These are phyloP conservation scores for Potentilla sterilis DNA, from an alignment of 306 rosid genomes.

Conservation along the genomic window DNA sequence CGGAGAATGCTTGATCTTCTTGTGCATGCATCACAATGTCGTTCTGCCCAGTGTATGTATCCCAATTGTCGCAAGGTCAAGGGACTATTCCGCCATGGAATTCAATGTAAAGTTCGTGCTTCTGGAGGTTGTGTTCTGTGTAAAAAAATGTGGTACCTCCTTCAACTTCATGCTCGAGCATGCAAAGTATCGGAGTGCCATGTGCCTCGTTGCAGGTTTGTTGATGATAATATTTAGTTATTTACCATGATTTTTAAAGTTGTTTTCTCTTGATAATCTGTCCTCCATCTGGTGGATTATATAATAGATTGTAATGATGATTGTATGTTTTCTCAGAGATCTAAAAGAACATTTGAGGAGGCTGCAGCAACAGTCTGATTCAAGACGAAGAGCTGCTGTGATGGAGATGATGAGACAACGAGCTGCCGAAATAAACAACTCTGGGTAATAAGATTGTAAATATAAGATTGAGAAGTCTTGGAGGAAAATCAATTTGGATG, in stretches of 20 bases:
- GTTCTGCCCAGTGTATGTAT: constrained; percentile 81
- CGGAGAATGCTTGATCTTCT: constrained; percentile 94
- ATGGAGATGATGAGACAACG: constrained; percentile 99
- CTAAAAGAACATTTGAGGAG: constrained; percentile 89
- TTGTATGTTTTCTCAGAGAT: constrained; percentile 52
- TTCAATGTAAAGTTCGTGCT: constrained; percentile 84
- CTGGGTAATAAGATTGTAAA: constrained; percentile 48
- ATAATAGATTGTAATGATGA: background rate
- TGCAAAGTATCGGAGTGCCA: constrained; percentile 94
- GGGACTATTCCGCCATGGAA: constrained; percentile 97
- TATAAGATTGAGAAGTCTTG: constrained; percentile 36
- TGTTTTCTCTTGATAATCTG: background rate
- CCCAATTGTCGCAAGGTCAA: constrained; percentile 98
- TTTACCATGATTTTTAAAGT: background rate
- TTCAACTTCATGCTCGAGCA: constrained; percentile 98
- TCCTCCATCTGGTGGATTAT: background rate
- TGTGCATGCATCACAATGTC: constrained; percentile 96
- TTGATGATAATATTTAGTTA: background rate
- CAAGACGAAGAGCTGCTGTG: constrained; percentile 95
- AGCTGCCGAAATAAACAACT: constrained; percentile 88
- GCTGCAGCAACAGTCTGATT: constrained; percentile 96
- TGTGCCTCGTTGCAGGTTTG: constrained; percentile 98
- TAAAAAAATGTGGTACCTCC: constrained; percentile 97
- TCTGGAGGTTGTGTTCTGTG: constrained; percentile 97
- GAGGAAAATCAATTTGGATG: constrained; percentile 16